phyloP scores from a whole-genome alignment of 73 alveolate species.

The Paramecium primaurelia region DNA sequence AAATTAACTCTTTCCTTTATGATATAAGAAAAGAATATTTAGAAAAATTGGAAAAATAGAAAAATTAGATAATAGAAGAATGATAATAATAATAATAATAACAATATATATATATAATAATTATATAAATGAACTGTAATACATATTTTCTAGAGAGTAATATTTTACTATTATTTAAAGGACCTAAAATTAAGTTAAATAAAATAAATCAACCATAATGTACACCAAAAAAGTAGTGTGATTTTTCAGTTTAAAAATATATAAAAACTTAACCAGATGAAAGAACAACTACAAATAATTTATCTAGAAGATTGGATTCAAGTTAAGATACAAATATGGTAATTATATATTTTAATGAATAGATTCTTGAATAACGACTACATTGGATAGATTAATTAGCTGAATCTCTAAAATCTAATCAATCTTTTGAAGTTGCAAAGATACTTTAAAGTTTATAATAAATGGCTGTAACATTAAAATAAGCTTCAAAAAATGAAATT shows the following conservation, averaged over 20 bases:
- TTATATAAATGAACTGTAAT: not conserved
- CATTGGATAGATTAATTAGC: not conserved
- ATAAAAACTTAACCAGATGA: conserved; percentile 19
- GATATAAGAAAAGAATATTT: not conserved
- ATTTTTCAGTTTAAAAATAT: not conserved
- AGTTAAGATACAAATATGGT: not conserved
- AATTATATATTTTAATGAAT: not conserved
- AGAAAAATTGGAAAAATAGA: not conserved
- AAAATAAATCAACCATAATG: not conserved
- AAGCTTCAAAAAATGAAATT: conserved; percentile 9
- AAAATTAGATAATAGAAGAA: not conserved
- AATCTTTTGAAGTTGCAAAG: not conserved
- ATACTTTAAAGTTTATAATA: not conserved
- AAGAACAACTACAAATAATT: not conserved
- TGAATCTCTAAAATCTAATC: not conserved
- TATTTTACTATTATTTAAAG: not conserved
- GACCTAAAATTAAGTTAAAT: not conserved
- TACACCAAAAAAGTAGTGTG: not conserved
- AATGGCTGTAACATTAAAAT: not conserved
- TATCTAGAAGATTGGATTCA: not conserved
- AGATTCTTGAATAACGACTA: not conserved
- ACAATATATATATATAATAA: not conserved
- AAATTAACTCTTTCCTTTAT: not conserved
- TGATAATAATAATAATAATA: not conserved
- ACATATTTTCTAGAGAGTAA: not conserved